Conservation (phyloP, 495 filamentous ascomycete species). For the Aspergillus biplanus region DNA sequence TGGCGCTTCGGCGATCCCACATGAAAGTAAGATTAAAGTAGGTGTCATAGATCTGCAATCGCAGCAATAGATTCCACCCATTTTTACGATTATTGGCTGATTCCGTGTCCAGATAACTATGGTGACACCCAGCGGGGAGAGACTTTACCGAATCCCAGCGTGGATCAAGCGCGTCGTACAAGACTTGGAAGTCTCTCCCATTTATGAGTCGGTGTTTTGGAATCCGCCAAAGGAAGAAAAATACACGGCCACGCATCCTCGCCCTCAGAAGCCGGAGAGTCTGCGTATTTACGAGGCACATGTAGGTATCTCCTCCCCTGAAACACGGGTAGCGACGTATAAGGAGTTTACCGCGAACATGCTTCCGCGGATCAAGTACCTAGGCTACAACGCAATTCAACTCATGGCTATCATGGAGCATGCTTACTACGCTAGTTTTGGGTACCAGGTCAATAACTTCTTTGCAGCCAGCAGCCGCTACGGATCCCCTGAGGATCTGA, state of each 20-base stretch:
- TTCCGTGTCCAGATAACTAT: slow-evolving; percentile 69
- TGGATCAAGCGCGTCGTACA: slow-evolving; percentile 98
- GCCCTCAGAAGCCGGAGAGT: slow-evolving; percentile 83
- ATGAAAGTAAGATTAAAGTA: slow-evolving; percentile 95
- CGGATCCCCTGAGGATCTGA: slow-evolving; percentile 90
- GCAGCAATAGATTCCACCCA: background rate
- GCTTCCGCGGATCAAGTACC: slow-evolving; percentile 84
- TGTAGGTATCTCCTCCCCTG: slow-evolving; percentile 94
- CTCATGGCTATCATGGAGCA: slow-evolving; percentile 99
- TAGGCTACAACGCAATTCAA: slow-evolving; percentile 98
- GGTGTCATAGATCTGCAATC: background rate
- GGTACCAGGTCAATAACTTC: slow-evolving; percentile 98
- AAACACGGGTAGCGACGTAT: slow-evolving; percentile 86
- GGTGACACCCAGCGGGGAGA: slow-evolving; percentile 74
- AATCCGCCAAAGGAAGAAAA: slow-evolving; percentile 76
- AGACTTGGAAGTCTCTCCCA: slow-evolving; percentile 82
- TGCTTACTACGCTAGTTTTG: slow-evolving; percentile 98
- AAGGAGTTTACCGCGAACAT: slow-evolving; percentile 94
- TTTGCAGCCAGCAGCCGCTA: slow-evolving; percentile 97
- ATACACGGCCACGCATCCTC: slow-evolving; percentile 81
- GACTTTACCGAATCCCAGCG: slow-evolving; percentile 85
- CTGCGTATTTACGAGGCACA: slow-evolving; percentile 96
- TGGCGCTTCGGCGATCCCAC: slow-evolving; percentile 79
- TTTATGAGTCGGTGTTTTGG: slow-evolving; percentile 96
- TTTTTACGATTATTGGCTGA: background rate